Percentiles rank a stretch among this genome's conserved stretches.
phyloP scores from a whole-genome alignment of 352 stramenopile genomes.

The Globisporangium uncinulatum region DNA sequence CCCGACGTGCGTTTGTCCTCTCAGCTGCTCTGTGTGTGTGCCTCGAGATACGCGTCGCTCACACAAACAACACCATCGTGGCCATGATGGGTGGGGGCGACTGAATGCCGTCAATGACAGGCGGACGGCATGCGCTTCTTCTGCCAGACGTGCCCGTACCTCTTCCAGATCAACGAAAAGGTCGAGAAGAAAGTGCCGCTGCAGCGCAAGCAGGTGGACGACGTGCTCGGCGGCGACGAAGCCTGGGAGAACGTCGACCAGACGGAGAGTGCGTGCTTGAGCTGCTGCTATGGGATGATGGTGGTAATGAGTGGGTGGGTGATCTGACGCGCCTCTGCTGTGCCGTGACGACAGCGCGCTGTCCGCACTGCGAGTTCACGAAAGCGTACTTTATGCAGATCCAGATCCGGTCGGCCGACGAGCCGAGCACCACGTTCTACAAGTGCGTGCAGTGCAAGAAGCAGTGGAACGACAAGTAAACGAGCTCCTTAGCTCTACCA shows the following conservation, averaged over 20 bases:
- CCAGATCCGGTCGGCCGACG: constrained; percentile 98
- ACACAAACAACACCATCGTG: no score
- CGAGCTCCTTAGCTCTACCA: not conserved
- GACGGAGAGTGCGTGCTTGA: constrained; percentile 78
- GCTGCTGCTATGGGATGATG: not conserved
- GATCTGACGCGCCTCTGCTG: not conserved
- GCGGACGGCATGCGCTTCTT: constrained; percentile 88
- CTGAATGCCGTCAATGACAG: constrained; percentile 16
- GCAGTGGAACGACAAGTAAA: constrained; percentile 92
- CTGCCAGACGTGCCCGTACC: constrained; percentile 86
- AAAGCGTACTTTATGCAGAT: constrained; percentile 99
- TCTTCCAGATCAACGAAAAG: constrained; percentile 86
- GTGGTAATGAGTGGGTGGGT: not conserved
- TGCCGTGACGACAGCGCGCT: constrained; percentile 56
- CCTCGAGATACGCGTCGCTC: not conserved
- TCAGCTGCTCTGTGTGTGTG: not conserved
- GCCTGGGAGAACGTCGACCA: constrained; percentile 99
- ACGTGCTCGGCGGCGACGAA: constrained; percentile 96
- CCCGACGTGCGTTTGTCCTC: constrained; percentile 43
- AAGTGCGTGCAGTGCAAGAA: constrained; percentile 98
- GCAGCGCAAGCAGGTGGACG: constrained; percentile 97
- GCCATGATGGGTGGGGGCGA: no score
- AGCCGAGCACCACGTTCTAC: constrained; percentile 99
- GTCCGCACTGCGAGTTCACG: constrained; percentile 92
- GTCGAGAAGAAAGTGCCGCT: constrained; percentile 88